Evolutionary conservation across 176 grass and related monocot genomes (phyloP), one percentile per base, ranked within the genome.

Genomic region (Pontederia crassipes): DNA sequence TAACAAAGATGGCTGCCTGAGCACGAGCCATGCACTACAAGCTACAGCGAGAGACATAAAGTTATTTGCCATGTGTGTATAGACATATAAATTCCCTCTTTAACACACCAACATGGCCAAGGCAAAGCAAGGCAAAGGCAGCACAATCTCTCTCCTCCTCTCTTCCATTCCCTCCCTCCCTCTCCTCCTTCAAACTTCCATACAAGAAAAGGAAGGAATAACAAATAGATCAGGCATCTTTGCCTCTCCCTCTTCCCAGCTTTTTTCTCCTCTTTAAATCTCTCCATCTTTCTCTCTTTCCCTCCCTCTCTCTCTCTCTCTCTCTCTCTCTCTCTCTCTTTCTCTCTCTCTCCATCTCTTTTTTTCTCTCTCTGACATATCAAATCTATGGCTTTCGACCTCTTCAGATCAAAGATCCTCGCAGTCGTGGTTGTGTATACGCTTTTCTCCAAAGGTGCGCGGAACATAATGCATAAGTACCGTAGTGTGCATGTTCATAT

Each of bases 201-300:
- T 66, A 45, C 84, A 89, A 89, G 88, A 78, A 98, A 98, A 98
- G 93, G 51, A 98, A 98, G 70, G 94, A 89, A 98, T 75, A 70
- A 28, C 26, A 54, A 54, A 46, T 15, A 59, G 79, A 57, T 77
- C 62, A 54, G 27, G 14, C 58, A 40, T 62, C 9, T 52, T 55
- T 74, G 74, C 67, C 64, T 69, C 81, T 64, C 58, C 49, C 52
- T 68, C 6, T 59, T 64, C 4, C 54, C 0, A 10, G 11, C 52
- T 32, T 10, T 45, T 24, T 7, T 69, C 55, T 63, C 75, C 63
- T 64, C 55, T 70, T 77, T 60, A 74, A 74, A 55, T 65, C 58
- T 32, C 71, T 54, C 3, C 20, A 24, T n/a, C 45, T 35, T 11
- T 20, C 77, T 18, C 66, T 54, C n/a, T 78, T 32, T 11, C 53